A percentile compares a stretch with the other conserved stretches of the same genome.
phyloP scores from a whole-genome alignment of 208 protist species.

The Crithidia thermophila region DNA sequence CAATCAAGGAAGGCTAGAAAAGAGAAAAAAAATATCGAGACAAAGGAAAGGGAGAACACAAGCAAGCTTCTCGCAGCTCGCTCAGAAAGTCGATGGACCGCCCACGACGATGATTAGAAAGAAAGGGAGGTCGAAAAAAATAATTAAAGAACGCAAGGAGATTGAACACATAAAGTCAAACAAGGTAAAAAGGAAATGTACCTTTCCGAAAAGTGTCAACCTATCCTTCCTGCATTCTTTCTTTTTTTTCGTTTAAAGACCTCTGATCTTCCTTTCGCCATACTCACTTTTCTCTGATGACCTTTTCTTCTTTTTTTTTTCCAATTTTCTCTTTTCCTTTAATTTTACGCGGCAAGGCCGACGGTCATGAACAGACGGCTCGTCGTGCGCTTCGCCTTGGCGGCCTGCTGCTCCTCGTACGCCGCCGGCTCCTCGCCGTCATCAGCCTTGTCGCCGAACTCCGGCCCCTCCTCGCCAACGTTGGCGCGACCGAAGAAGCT shows the following conservation, averaged over 20 bases:
- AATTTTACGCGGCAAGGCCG: slow-evolving; percentile 26
- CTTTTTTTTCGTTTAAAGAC: too few species aligned
- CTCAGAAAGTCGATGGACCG: too few species aligned
- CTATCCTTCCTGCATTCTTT: too few species aligned
- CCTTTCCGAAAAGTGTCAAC: too few species aligned
- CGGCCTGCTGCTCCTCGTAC: slow-evolving; percentile 45
- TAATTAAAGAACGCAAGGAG: not conserved
- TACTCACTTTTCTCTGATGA: too few species aligned
- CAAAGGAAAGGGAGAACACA: slow-evolving; percentile 11
- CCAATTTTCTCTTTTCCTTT: slow-evolving; percentile 13
- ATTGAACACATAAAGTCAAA: not conserved
- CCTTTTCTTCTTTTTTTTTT: too few species aligned
- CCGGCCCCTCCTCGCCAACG: slow-evolving; percentile 45
- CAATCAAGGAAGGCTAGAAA: slow-evolving; percentile 23
- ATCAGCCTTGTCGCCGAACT: slow-evolving; percentile 56
- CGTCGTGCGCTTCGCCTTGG: slow-evolving; percentile 29
- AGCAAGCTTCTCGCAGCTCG: not conserved
- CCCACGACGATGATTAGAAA: too few species aligned
- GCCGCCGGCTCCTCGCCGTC: slow-evolving; percentile 51
- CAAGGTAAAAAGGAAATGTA: too few species aligned
- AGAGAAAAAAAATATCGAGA: slow-evolving; percentile 19
- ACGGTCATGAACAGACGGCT: slow-evolving; percentile 35
- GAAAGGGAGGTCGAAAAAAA: slow-evolving; percentile 1
- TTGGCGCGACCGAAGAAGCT: slow-evolving; percentile 58
- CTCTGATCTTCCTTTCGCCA: too few species aligned